phyloP scores from a whole-genome alignment of 768 basidiomycete species.

The Suillus spraguei region DNA sequence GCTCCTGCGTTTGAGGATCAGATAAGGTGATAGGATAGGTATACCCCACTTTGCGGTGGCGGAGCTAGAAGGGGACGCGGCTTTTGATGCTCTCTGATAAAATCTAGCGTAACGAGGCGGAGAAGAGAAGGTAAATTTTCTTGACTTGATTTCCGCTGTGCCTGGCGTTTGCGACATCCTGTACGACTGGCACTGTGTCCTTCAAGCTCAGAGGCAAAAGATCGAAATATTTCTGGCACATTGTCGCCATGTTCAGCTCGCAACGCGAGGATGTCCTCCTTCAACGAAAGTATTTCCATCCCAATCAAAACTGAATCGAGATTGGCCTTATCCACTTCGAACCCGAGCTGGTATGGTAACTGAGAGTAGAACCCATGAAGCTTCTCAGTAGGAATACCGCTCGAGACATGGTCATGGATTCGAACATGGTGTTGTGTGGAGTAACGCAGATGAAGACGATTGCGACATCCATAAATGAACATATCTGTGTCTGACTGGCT shows the following conservation, averaged over 20 bases:
- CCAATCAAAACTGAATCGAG: conserved; percentile 28
- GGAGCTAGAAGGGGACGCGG: conserved; percentile 27
- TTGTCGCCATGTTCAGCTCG: conserved; percentile 17
- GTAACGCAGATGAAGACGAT: conserved; percentile 24
- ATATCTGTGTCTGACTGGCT: conserved; percentile 26
- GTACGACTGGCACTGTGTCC: conserved; percentile 12
- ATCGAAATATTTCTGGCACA: conserved; percentile 28
- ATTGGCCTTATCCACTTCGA: conserved; percentile 40
- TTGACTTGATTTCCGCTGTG: not conserved
- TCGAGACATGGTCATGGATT: not conserved
- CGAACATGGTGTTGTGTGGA: not conserved
- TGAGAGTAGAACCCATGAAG: conserved; percentile 24
- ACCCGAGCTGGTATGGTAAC: conserved; percentile 38
- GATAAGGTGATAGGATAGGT: conserved; percentile 40
- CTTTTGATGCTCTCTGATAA: conserved; percentile 24
- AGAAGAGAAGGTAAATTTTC: conserved; percentile 22
- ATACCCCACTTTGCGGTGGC: conserved; percentile 21
- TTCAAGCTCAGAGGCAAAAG: conserved; percentile 21
- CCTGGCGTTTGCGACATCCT: not conserved
- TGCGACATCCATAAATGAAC: conserved; percentile 26
- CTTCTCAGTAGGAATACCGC: not conserved
- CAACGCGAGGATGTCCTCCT: conserved; percentile 22
- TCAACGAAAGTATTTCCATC: conserved; percentile 23
- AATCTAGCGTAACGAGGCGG: conserved; percentile 18
- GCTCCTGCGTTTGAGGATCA: no score